phyloP scores from a whole-genome alignment of 73 alveolate genomes.

The Paramecium octaurelia region DNA sequence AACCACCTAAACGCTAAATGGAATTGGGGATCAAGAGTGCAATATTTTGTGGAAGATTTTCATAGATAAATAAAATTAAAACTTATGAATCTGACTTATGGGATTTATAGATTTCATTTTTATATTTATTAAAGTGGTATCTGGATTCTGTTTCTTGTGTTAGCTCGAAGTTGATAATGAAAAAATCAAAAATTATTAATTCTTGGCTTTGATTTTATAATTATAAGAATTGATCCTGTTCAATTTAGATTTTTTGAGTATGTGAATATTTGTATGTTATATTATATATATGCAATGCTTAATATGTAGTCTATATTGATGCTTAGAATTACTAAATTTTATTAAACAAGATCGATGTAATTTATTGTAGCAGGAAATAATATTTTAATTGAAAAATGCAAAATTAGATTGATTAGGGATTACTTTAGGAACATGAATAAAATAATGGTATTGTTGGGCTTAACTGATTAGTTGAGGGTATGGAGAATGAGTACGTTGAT shows the following conservation, averaged over 20 bases:
- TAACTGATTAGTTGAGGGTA: not conserved
- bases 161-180: not conserved
- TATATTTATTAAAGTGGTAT: too few species aligned
- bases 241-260: not conserved
- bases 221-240: not conserved
- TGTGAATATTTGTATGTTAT: not conserved
- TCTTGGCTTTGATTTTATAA: not conserved
- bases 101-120: too few species aligned
- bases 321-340: not conserved
- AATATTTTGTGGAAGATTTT: too few species aligned
- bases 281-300: not conserved
- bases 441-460: not conserved
- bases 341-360: not conserved
- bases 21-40: too few species aligned
- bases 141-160: too few species aligned
- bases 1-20: too few species aligned
- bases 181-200: too few species aligned
- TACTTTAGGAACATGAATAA: not conserved
- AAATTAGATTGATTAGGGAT: not conserved
- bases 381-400: not conserved
- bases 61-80: too few species aligned
- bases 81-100: too few species aligned
- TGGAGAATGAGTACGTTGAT: not conserved
- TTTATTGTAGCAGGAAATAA: not conserved
- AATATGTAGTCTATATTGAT: not conserved